A percentile compares a stretch with the other conserved stretches of the same genome.
These are phyloP conservation scores for Solanum ossicruentum DNA, from an alignment of 257 asterid species.

Conservation along the genomic window DNA sequence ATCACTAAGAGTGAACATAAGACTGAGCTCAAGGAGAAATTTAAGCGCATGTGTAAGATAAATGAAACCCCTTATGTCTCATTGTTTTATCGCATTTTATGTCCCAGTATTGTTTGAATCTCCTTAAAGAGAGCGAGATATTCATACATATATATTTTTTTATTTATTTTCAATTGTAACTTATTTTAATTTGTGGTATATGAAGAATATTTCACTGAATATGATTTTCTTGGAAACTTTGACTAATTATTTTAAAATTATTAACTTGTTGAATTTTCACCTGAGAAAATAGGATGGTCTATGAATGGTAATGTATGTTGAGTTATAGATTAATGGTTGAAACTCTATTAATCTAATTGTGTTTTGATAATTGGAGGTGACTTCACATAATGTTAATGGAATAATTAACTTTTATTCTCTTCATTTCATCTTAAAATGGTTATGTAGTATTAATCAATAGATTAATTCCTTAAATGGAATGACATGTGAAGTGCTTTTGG, in stretches of 20 bases:
- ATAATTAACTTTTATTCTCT: not conserved
- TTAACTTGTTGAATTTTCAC: too few species aligned
- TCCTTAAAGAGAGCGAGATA: too few species aligned
- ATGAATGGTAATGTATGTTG: not conserved
- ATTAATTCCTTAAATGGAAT: not conserved
- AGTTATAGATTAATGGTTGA: not conserved
- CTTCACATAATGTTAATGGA: not conserved
- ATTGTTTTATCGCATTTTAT: not conserved
- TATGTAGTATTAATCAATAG: not conserved
- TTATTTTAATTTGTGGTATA: too few species aligned
- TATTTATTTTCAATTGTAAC: too few species aligned
- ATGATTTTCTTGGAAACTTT: too few species aligned
- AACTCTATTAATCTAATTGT: not conserved
- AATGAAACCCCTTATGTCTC: not conserved
- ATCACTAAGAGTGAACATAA: conserved; percentile 58
- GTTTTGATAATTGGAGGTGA: not conserved
- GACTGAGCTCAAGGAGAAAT: conserved; percentile 51
- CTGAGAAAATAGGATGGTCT: not conserved
- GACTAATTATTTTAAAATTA: too few species aligned
- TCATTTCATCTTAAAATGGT: not conserved
- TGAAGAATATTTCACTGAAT: too few species aligned
- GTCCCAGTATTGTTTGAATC: too few species aligned
- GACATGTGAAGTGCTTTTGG: not conserved
- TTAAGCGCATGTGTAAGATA: conserved; percentile 62
- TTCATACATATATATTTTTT: too few species aligned